These are phyloP conservation scores for Paraglomus occultum DNA, from an alignment of 192 early-diverging fungal species.

Conservation along the genomic window DNA sequence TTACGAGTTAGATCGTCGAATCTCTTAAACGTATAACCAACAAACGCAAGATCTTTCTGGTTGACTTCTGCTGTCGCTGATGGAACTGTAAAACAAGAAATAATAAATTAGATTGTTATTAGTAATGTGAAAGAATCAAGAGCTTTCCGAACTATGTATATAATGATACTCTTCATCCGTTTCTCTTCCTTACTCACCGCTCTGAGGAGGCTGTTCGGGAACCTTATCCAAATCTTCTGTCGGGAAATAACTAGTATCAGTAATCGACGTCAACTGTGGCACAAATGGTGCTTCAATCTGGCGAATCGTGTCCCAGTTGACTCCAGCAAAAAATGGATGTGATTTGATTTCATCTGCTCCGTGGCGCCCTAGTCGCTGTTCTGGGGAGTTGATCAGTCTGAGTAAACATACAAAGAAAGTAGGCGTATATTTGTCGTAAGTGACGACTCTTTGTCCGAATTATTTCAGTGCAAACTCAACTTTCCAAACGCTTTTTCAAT, in stretches of 20 bases:
- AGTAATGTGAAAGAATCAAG: background rate
- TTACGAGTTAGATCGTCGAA: constrained; percentile 80
- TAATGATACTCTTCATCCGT: background rate
- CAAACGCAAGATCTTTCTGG: constrained; percentile 95
- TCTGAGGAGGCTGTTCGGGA: constrained; percentile 45
- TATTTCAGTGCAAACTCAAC: too few species aligned
- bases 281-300: constrained; percentile 86
- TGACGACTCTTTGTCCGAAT: too few species aligned
- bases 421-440: background rate
- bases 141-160: constrained; percentile 25
- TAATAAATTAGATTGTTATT: background rate
- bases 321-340: constrained; percentile 93
- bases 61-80: constrained; percentile 41
- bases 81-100: constrained; percentile 12
- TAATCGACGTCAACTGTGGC: constrained; percentile 88
- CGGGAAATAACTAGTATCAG: constrained; percentile 98
- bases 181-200: background rate
- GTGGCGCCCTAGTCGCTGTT: constrained; percentile 76
- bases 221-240: constrained; percentile 87
- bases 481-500: background rate
- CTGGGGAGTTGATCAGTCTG: constrained; percentile 84
- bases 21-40: constrained; percentile 98
- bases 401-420: background rate
- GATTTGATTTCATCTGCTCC: constrained; percentile 80
- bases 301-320: constrained; percentile 90